Base-by-base conservation (phyloP, 257 asterid species). In the Cynanchum wilfordii region DNA sequence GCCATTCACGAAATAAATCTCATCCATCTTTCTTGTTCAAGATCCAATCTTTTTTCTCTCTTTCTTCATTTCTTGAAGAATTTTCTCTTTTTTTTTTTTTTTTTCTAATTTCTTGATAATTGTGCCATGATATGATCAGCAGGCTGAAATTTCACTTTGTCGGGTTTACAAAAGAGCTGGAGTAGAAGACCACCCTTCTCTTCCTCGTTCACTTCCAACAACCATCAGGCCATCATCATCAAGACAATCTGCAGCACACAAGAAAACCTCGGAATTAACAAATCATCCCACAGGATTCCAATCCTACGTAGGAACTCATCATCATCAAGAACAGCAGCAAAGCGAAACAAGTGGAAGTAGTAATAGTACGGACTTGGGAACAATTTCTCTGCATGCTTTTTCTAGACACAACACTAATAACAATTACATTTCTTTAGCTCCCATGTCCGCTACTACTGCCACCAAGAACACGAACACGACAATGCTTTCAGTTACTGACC, bases 121-220 rank as follows among this genome's bases (percentile, higher is more conserved):
- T 33, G 38, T 33, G 38, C 38, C 38, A 33, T 33, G 4, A 33
- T 33, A 33, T 33, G 38, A 33, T 33, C 69, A 49, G 50, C 91
- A 95, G 99, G 92, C 92, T 1, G 99, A 95, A 76, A 95, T 95
- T 56, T 95, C 99, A 5, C 89, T 95, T 16, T 95, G 99, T 71
- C 96, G 98, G 0, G 98, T 95, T 29, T 83, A 92, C 86, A 95
- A 95, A 74, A 79, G 99, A 74, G 84, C 98, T 4, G 99, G 98
- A 78, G 92, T 95, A 5, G 99, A 89, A 73, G 99, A 95, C 59
- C 96, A 84, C 76, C 97, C 90, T 0, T 86, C 91, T 19, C 90
- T 91, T 20, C 97, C 98, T 2, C 93, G 96, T 6, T 81, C 86
- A 27, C 83, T 86, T 63, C 81, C 87, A 0, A 76, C 90, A 4